Base-by-base conservation (phyloP, 2,329 filamentous ascomycete species). In the Pseudocercospora fuligena region DNA sequence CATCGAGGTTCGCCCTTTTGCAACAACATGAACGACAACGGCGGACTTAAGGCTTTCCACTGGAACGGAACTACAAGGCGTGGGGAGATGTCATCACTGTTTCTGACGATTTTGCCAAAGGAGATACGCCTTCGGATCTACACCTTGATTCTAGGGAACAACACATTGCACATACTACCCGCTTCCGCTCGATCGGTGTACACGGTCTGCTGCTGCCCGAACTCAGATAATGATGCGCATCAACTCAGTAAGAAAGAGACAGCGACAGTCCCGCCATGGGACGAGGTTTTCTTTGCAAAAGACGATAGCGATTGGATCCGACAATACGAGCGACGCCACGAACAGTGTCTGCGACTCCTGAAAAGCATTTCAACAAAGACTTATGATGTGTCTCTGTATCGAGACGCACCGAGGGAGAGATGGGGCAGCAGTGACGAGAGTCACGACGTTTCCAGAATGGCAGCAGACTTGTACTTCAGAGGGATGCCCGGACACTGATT, bases 51-150 rank as follows among this genome's bases (percentile, higher is more conserved):
- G n/a, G 36, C 4, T 7, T 3, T 6, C 36, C 36, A 40, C n/a
- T 12, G 14, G 6, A 7, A n/a, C 5, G 3, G 3, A 16, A 16
- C n/a, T n/a, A n/a, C 3, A 5, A n/a, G 12, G 14, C 36, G 36
- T 40, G n/a, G 1, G 3, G 36, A 16, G 16, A 16, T n/a, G 36
- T 5, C 19, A 49, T 40, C 54, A 21, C 54, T 36, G 1, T 40
- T 58, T 21, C 29, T 58, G 19, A 40, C 27, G 11, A 12, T 58
- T 29, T 29, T 58, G 23, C 29, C 54, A 31, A 58, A 23, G 21
- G 54, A 58, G 9, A 58, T 58, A 12, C 53, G 54, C 31, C 54
- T 58, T 21, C 54, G 19, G 31, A 40, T 58, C 29, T 58, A 58
- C 54, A 29, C 27, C 12, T 36, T 21, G 12, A 33, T 58, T 36